Base-by-base conservation (phyloP, 176 grass and related monocot genomes). In the Triticum monococcum region DNA sequence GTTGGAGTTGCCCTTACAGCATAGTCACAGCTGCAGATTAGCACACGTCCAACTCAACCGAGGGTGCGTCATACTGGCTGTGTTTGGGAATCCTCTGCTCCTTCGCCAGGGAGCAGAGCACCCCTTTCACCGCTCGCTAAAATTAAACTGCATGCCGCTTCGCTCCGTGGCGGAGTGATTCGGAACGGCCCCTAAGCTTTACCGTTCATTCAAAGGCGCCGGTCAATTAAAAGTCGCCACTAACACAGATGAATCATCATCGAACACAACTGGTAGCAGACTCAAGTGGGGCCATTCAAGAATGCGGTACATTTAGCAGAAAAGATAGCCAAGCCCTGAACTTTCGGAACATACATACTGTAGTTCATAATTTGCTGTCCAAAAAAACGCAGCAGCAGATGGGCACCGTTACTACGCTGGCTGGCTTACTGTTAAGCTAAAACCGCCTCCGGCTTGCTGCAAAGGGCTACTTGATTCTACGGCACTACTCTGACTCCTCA, bases 401-500 rank as follows among this genome's bases (percentile, higher is more conserved):
- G 50, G 26, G 38, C 74, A 72, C 32, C 64, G 38, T 35, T n/a
- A 10, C 36, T 36, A 45, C 9, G 2, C 31, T 59, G 5, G 12
- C 22, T 69, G 40, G 32, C 74, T n/a, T 79, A 74, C 56, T 56
- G 16, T 26, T 38, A 64, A 69, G 77, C 64, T 35, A 78, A 72
- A 86, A 57, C 56, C 23, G 62, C 40, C 40, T 80, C 65, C 36
- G 17, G 41, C 23, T 72, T 83, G 40, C 72, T 72, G 28, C 54
- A 64, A 64, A 40, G 23, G 38, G 23, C 37, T 86, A 72, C 63
- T 78, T 82, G 63, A 30, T 64, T 63, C 63, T 86, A 71, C 25
- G 38, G 40, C 20, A 71, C 35, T 86, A 86, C 26, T 77, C 70
- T 76, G 60, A 43, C 35, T 36, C 84, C 25, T 85, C 11, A 85